A percentile compares a stretch with the other conserved stretches of the same genome.
Evolutionary conservation across 192 early-diverging fungal genomes (phyloP).

Genomic region (Podila epigama): DNA sequence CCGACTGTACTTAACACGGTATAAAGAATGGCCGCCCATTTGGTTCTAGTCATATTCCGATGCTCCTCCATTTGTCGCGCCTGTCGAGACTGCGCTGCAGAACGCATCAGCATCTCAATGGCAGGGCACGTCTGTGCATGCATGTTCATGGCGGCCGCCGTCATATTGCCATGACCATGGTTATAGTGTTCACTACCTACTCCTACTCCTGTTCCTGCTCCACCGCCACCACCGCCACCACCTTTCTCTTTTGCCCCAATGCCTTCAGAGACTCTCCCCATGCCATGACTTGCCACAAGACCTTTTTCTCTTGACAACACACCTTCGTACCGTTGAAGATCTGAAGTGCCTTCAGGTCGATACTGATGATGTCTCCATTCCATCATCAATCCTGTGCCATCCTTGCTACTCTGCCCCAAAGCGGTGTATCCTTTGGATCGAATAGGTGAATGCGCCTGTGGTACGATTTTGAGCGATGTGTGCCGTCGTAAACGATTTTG

Average conservation of each 20-base stretch:
- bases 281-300: too few relatives aligned
- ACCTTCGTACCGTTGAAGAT: too few relatives aligned
- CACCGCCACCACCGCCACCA: too few relatives aligned
- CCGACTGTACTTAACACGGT: slow-evolving; percentile 1
- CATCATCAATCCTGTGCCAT: neutral
- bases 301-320: too few relatives aligned
- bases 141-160: neutral
- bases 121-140: neutral
- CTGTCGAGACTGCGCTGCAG: neutral
- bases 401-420: neutral
- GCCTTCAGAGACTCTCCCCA: too few relatives aligned
- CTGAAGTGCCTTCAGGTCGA: too few relatives aligned
- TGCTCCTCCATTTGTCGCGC: slow-evolving; percentile 1
- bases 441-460: neutral
- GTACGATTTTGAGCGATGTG: neutral
- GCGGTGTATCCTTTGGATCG: neutral
- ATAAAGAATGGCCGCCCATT: slow-evolving; percentile 8
- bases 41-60: slow-evolving; percentile 6
- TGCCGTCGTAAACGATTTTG: neutral
- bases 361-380: too few relatives aligned
- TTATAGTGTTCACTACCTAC: too few relatives aligned
- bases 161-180: too few relatives aligned
- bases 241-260: too few relatives aligned
- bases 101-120: neutral
- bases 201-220: too few relatives aligned